A percentile compares a stretch with the other conserved stretches of the same genome.
Conservation (phyloP, 805 yeast genomes). For the Candida boleticola region DNA sequence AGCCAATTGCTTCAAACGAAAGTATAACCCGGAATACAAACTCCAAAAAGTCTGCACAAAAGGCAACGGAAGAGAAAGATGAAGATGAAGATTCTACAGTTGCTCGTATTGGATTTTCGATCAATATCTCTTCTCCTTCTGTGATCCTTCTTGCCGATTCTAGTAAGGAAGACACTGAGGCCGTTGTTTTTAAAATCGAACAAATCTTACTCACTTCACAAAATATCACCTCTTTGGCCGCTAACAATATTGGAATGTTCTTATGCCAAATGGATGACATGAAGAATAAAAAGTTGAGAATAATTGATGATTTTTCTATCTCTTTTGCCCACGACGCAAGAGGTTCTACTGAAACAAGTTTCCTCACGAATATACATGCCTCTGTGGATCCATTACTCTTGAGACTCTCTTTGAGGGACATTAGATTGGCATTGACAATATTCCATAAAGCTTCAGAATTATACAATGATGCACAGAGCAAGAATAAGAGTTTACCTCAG, state of each 20-base stretch:
- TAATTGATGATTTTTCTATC: conserved; percentile 86
- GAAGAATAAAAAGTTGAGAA: conserved; percentile 61
- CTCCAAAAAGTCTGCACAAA: background rate
- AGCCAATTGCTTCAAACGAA: background rate
- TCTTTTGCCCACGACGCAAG: conserved; percentile 71
- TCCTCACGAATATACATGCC: conserved; percentile 62
- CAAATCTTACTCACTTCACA: conserved; percentile 72
- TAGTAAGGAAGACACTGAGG: conserved; percentile 65
- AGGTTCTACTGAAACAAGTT: conserved; percentile 56
- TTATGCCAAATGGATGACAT: conserved; percentile 69
- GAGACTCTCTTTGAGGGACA: conserved; percentile 84
- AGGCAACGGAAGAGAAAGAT: conserved; percentile 5
- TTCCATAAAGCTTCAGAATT: conserved; percentile 67
- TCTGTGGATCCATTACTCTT: conserved; percentile 78
- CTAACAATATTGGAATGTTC: conserved; percentile 83
- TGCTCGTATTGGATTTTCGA: conserved; percentile 44
- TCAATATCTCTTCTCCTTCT: conserved; percentile 76
- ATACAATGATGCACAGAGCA: conserved; percentile 30
- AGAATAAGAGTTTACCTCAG: conserved; percentile 1
- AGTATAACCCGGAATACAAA: background rate
- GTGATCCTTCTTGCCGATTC: conserved; percentile 81
- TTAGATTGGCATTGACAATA: conserved; percentile 72
- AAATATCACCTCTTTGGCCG: conserved; percentile 61
- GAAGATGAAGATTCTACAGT: background rate
- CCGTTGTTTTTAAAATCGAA: conserved; percentile 84